Percentiles rank a stretch among this genome's conserved stretches.
Evolutionary conservation across 495 filamentous ascomycete species (phyloP).

Genomic region (Schizothecium vesticola): DNA sequence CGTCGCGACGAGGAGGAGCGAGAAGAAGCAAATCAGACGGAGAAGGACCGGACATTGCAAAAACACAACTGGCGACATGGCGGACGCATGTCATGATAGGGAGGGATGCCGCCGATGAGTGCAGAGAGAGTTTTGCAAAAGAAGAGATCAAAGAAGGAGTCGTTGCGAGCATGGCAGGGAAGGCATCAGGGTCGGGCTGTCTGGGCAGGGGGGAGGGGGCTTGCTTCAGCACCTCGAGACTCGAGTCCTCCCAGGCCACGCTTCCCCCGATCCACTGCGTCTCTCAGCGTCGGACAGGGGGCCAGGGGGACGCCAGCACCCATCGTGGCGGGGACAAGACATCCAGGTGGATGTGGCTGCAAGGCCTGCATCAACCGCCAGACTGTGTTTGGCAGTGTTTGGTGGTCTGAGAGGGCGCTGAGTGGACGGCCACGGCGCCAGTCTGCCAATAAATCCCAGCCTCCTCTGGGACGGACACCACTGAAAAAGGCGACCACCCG

Average conservation of each 20-base stretch:
- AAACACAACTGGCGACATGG: constrained; percentile 2
- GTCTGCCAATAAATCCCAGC: background rate
- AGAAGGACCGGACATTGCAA: background rate
- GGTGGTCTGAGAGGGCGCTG: background rate
- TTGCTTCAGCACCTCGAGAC: too few relatives aligned
- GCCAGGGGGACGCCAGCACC: too few relatives aligned
- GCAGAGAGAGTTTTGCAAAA: background rate
- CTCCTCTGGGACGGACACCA: background rate
- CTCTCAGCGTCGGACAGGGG: background rate
- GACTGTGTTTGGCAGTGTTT: background rate
- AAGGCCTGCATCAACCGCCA: background rate
- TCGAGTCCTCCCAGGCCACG: too few relatives aligned
- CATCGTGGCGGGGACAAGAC: too few relatives aligned
- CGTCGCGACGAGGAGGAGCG: background rate
- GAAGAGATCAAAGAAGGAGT: background rate
- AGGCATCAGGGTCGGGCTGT: background rate
- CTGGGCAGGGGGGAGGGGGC: too few relatives aligned
- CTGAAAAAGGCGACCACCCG: background rate
- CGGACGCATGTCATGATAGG: constrained; percentile 6
- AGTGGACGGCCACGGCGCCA: background rate
- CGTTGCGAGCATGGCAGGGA: background rate
- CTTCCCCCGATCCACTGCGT: background rate
- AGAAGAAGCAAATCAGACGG: background rate
- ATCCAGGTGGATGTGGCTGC: background rate
- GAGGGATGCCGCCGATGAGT: background rate